Evolutionary conservation across 202 grass and related monocot species (phyloP), one percentile per base, ranked within the genome.

Genomic region (Brachypodium distachyon): DNA sequence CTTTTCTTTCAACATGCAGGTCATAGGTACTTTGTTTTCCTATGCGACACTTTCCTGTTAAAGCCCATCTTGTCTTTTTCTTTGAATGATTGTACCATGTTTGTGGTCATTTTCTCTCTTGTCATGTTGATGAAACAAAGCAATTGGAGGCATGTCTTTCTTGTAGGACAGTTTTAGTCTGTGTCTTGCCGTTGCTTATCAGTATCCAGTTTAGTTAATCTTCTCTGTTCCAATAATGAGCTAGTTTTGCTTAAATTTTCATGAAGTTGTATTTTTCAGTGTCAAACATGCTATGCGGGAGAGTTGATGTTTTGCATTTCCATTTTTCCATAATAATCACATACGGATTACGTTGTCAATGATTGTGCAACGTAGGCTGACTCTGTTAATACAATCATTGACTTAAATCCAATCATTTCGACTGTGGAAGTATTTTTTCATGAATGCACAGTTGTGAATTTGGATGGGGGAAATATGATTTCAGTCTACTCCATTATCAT

Each of bases 1-100:
- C 88, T 99, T 87, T 93, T 99, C 85, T 99, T 99, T 73, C 84
- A 89, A 76, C 96, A 99, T 67, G 87, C 85, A 72, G 96, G 92
- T 58, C 96, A 99, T 67, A 93, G 96, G 96, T 99, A 87, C 1
- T 33, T 33, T 72, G 65, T 62, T 34, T 36, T 34, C 25, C 5
- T 64, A 37, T 40, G 32, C n/a, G 9, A 33, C 14, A 31, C 17
- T 23, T n/a, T n/a, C n/a, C n/a, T n/a, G n/a, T n/a, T 12, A 32
- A 36, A 64, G 29, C 3, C 4, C 1, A 7, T 0, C 2, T 61
- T 48, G n/a, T n/a, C 18, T 22, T 39, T 73, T 32, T 33, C 3
- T 56, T 70, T 7, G 58, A 65, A 48, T 85, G 58, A 21, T 73
- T 51, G 23, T 75, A 41, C 23, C 21, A 29, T 60, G 26, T 65